Conservation (phyloP, 176 grass and related monocot species). For the Carex cristatella region DNA sequence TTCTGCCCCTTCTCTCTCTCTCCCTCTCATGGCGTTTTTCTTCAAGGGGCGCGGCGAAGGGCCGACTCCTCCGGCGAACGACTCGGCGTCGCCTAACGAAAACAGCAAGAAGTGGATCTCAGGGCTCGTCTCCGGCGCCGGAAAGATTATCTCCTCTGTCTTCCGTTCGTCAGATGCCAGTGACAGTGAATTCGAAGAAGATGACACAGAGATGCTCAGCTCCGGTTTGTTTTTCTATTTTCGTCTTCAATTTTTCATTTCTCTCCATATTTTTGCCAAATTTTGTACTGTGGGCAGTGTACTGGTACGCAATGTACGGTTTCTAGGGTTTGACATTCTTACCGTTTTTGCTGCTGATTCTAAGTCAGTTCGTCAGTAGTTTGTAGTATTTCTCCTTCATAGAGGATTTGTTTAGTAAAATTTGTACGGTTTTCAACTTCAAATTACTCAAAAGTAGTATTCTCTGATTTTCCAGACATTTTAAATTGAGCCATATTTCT, state of each 20-base stretch:
- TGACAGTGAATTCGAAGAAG: neutral
- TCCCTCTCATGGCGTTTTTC: constrained; percentile 2
- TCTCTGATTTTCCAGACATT: neutral
- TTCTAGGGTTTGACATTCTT: neutral
- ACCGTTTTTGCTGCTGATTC: no score
- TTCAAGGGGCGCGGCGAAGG: neutral
- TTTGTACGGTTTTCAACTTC: no score
- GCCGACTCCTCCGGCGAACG: neutral
- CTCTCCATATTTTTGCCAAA: neutral
- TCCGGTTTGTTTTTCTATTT: neutral
- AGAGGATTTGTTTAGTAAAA: no score
- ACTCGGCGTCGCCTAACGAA: neutral
- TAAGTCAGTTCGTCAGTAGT: no score
- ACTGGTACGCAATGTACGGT: no score
- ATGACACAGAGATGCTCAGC: neutral
- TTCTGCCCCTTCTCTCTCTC: no score
- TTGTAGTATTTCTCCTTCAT: no score
- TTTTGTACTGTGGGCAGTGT: neutral
- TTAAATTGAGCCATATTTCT: neutral
- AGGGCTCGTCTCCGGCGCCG: constrained; percentile 1
- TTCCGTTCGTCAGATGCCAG: neutral
- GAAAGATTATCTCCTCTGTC: constrained; percentile 8
- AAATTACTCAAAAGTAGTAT: neutral
- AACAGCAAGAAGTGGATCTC: neutral
- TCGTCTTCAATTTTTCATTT: neutral